Base-by-base conservation (phyloP, 2,329 filamentous ascomycete species). In the Colletotrichum lentis region DNA sequence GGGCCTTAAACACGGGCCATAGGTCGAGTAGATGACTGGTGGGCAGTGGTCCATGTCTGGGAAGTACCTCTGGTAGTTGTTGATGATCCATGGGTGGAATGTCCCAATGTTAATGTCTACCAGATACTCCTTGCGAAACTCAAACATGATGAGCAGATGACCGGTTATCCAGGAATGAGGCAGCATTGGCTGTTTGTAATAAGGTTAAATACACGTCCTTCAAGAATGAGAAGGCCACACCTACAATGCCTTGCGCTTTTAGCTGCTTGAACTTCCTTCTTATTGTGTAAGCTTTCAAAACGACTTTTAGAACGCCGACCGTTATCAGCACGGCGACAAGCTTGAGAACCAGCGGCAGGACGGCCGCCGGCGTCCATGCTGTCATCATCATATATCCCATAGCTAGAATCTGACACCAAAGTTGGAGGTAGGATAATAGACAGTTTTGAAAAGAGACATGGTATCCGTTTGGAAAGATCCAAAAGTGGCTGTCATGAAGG, bases 11-110 rank as follows among this genome's bases (percentile, higher is more conserved):
- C 8, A 73, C 67, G 6, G 72, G 72, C 72, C 72, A 73, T 5
- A 70, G 27, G 65, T 73, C 72, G 24, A 73, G 47, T 72, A 72
- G 44, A 68, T 64, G 8, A 72, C 64, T 5, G 66, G 69, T 20
- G 71, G 71, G 37, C 70, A 70, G 14, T 58, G 27, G 2, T 59
- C 59, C 56, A 64, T 54, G 16, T 66, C 41, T 8, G 69, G 55
- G 12, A 67, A 59, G 14, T 64, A 59, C 16, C 24, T 54, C 27
- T 64, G 12, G 18, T 64, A 67, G 54, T 64, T 58, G 3, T 64
- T 64, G n/a, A 64, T 47, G 10, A 64, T 64, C 44, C 27, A 58
- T 18, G 49, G 20, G 35, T 64, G 47, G 16, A 59, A 58, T 14
- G 59, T 54, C 1, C 62, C 43, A 6, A 59, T 59, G 6, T 65